phyloP scores from a whole-genome alignment of 75 land plant species.

The Ceratopteris richardii region DNA sequence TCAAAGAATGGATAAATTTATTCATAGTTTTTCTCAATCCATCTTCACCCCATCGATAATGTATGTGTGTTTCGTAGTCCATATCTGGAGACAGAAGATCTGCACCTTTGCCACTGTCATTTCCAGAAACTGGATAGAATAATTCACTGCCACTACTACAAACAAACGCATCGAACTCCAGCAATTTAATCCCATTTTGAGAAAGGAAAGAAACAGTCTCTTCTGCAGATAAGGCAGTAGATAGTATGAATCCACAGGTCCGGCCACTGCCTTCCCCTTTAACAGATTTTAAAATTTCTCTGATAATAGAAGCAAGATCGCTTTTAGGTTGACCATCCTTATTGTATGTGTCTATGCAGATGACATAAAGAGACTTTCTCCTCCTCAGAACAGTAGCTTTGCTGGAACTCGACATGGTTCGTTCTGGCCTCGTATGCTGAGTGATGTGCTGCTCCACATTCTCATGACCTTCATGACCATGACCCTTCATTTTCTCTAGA shows the following conservation, averaged over 20 bases:
- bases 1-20: conserved; percentile 35
- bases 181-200: conserved; percentile 21
- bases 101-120: conserved; percentile 25
- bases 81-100: conserved; percentile 27
- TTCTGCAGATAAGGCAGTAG: conserved; percentile 56
- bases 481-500: background rate
- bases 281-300: conserved; percentile 42
- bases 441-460: no score
- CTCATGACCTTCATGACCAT: background rate
- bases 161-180: conserved; percentile 62
- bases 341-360: conserved; percentile 64
- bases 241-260: conserved; percentile 56
- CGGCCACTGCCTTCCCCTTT: conserved; percentile 27
- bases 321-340: conserved; percentile 36
- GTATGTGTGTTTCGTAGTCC: conserved; percentile 67
- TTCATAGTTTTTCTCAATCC: conserved; percentile 53
- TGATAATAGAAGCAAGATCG: conserved; percentile 33
- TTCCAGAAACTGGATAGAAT: conserved; percentile 51
- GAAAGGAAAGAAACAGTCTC: conserved; percentile 37
- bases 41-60: conserved; percentile 79
- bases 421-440: conserved; percentile 1
- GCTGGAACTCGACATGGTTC: background rate
- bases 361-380: conserved; percentile 45
- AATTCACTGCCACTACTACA: conserved; percentile 84
- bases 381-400: conserved; percentile 21